Evolutionary conservation across 2,329 filamentous ascomycete genomes (phyloP).

Genomic region (Paecilomyces fulvus): DNA sequence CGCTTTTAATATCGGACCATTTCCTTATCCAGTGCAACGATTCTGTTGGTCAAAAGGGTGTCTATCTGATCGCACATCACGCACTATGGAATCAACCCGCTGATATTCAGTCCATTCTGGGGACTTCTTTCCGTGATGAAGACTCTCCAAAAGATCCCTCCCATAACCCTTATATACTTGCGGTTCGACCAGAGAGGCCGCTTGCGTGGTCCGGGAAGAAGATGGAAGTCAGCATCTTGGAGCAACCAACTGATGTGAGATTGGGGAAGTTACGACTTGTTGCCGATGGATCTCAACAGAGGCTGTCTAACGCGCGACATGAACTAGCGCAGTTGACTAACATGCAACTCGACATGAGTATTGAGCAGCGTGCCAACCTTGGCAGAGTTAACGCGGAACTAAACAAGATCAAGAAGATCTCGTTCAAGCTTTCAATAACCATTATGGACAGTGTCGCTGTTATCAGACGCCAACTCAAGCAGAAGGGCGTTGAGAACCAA

Average conservation of each 20-base stretch:
- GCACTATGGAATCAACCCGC: constrained; percentile 64
- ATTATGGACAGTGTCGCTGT: constrained; percentile 98
- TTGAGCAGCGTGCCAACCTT: constrained; percentile 88
- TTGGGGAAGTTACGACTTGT: constrained; percentile 78
- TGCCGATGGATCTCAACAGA: constrained; percentile 73
- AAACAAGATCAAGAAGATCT: constrained; percentile 89
- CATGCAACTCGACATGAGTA: constrained; percentile 76
- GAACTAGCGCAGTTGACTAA: constrained; percentile 71
- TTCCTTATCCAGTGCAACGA: constrained; percentile 69
- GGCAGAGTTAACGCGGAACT: constrained; percentile 84
- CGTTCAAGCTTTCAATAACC: constrained; percentile 91
- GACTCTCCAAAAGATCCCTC: constrained; percentile 62
- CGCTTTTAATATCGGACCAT: constrained; percentile 72
- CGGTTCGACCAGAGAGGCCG: constrained; percentile 71
- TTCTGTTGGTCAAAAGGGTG: constrained; percentile 61
- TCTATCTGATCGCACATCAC: constrained; percentile 79
- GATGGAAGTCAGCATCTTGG: constrained; percentile 61
- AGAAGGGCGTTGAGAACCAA: constrained; percentile 71
- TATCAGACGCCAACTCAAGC: constrained; percentile 68
- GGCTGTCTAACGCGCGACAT: constrained; percentile 68
- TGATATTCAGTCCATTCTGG: constrained; percentile 78
- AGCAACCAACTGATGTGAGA: constrained; percentile 77
- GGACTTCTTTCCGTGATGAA: constrained; percentile 65
- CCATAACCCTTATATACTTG: constrained; percentile 70
- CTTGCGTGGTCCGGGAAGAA: constrained; percentile 75